Evolutionary conservation across 768 basidiomycete genomes (phyloP).

Genomic region (Steccherinum ochraceum): DNA sequence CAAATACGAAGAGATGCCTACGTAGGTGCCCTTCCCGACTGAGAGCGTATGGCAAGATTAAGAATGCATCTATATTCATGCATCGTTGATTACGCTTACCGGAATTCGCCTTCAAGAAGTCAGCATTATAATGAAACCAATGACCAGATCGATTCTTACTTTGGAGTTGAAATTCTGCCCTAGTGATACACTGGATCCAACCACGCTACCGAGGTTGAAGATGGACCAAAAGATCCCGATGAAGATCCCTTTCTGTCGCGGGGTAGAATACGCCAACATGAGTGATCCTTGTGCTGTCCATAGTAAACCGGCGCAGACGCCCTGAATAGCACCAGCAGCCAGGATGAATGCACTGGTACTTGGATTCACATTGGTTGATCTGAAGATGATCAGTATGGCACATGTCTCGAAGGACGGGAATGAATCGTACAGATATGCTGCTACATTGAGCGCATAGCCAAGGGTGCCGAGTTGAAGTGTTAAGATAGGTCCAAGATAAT

Average conservation of each 20-base stretch:
- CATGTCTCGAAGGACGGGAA: not conserved
- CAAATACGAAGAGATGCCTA: slow-evolving; percentile 32
- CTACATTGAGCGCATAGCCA: slow-evolving; percentile 73
- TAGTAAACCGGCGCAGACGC: slow-evolving; percentile 61
- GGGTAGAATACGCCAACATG: slow-evolving; percentile 79
- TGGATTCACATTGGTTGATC: slow-evolving; percentile 63
- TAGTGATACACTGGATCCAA: slow-evolving; percentile 69
- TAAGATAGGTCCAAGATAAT: slow-evolving; percentile 63
- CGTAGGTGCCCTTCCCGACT: slow-evolving; percentile 73
- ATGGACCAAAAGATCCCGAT: slow-evolving; percentile 80
- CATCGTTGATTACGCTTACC: no score
- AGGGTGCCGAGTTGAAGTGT: slow-evolving; percentile 70
- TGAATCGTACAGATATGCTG: slow-evolving; percentile 56
- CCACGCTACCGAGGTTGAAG: slow-evolving; percentile 75
- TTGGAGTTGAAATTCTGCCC: slow-evolving; percentile 60
- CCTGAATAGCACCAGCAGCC: slow-evolving; percentile 63
- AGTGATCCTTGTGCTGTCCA: slow-evolving; percentile 82
- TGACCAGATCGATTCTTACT: slow-evolving; percentile 25
- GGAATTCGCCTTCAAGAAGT: not conserved
- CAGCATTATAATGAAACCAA: not conserved
- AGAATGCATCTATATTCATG: not conserved
- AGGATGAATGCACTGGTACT: slow-evolving; percentile 60
- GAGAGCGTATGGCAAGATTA: not conserved
- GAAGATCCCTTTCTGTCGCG: slow-evolving; percentile 65
- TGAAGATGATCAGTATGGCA: slow-evolving; percentile 20